phyloP scores from a whole-genome alignment of 306 rosid species.

The Astragalus glycyphyllos region DNA sequence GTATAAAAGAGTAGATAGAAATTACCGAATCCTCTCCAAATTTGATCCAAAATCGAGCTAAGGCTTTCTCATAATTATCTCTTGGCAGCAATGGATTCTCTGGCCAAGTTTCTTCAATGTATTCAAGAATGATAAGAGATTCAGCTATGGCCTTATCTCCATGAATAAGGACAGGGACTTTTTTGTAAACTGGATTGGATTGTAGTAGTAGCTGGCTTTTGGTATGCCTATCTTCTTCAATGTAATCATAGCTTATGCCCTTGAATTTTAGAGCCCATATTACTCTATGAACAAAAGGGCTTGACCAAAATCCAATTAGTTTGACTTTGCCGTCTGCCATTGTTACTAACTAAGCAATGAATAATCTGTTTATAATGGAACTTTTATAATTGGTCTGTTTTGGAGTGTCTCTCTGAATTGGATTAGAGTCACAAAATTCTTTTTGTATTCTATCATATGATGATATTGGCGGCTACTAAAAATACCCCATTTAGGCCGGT shows the following conservation, averaged over 20 bases:
- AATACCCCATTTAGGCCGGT: too few species aligned
- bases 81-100: slow-evolving; percentile 49
- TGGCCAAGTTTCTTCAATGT: slow-evolving; percentile 64
- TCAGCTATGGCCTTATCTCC: slow-evolving; percentile 49
- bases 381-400: not conserved
- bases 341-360: slow-evolving; percentile 1
- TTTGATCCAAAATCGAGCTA: slow-evolving; percentile 61
- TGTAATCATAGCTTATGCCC: slow-evolving; percentile 52
- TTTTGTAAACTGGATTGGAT: slow-evolving; percentile 58
- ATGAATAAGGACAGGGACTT: slow-evolving; percentile 63
- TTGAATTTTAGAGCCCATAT: slow-evolving; percentile 57
- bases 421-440: not conserved
- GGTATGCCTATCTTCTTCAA: slow-evolving; percentile 47
- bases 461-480: too few species aligned
- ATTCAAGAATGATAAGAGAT: slow-evolving; percentile 52
- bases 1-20: not conserved
- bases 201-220: slow-evolving; percentile 48
- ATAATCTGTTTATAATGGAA: not conserved
- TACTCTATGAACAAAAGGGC: slow-evolving; percentile 54
- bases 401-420: not conserved
- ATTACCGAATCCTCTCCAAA: slow-evolving; percentile 34
- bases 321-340: slow-evolving; percentile 53
- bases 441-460: not conserved
- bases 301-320: slow-evolving; percentile 55
- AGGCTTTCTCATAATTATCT: slow-evolving; percentile 49